Conservation (phyloP, 352 stramenopile species). For the Phytopythium cucurbitacearum region DNA sequence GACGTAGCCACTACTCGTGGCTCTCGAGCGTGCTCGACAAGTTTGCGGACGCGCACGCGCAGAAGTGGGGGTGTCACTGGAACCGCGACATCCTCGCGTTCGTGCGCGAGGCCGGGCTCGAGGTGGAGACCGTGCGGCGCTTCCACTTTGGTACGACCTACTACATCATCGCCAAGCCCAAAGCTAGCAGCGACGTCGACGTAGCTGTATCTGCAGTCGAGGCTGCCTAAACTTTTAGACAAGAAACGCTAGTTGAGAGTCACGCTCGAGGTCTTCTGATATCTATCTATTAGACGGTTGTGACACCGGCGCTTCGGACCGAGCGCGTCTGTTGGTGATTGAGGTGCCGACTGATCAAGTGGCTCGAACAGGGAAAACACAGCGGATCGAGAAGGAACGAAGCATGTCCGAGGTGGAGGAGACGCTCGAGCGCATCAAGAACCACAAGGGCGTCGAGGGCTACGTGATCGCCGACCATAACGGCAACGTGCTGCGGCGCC, state of each 20-base stretch:
- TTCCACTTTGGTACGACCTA: slow-evolving; percentile 97
- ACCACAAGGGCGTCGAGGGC: slow-evolving; percentile 91
- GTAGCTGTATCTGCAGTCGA: not conserved
- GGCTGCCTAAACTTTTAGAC: too few relatives aligned
- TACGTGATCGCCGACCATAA: slow-evolving; percentile 94
- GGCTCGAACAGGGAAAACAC: not conserved
- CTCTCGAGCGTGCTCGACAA: slow-evolving; percentile 92
- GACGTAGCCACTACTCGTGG: slow-evolving; percentile 85
- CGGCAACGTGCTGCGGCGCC: slow-evolving; percentile 86
- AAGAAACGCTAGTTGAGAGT: too few relatives aligned
- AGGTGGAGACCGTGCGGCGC: slow-evolving; percentile 80
- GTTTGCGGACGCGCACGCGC: slow-evolving; percentile 87
- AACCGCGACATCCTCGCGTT: slow-evolving; percentile 94
- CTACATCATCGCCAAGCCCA: slow-evolving; percentile 74
- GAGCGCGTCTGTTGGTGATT: not conserved
- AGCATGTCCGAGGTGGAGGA: slow-evolving; percentile 91
- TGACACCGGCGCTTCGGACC: too few relatives aligned
- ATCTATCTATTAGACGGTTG: too few relatives aligned
- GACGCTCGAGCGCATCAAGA: slow-evolving; percentile 93
- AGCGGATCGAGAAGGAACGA: not conserved
- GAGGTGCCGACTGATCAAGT: not conserved
- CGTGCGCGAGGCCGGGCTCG: slow-evolving; percentile 75
- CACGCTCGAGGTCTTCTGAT: too few relatives aligned
- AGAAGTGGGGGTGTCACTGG: slow-evolving; percentile 96
- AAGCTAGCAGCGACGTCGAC: not conserved